Conservation (phyloP, 768 basidiomycete genomes). For the Leccinellum albellum region DNA sequence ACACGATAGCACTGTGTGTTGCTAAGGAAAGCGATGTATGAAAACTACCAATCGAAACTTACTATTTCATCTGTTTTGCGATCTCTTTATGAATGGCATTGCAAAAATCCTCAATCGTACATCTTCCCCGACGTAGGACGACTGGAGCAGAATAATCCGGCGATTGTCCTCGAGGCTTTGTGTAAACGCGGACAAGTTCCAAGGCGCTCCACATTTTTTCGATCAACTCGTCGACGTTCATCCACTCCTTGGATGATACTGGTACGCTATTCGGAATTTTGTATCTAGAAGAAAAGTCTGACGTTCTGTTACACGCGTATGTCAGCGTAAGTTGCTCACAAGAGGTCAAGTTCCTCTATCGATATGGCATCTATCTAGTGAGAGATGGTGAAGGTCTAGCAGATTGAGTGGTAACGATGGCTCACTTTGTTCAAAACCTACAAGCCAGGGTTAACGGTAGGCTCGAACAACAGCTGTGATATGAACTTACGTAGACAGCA, state of each 20-base stretch:
- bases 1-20: constrained; percentile 71
- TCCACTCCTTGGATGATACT: constrained; percentile 89
- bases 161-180: constrained; percentile 85
- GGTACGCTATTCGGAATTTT: constrained; percentile 96
- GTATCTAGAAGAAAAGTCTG: constrained; percentile 44
- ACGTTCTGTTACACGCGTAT: not conserved
- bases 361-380: constrained; percentile 93
- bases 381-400: constrained; percentile 1
- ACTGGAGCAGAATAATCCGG: constrained; percentile 93
- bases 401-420: not conserved
- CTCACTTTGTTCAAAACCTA: constrained; percentile 82
- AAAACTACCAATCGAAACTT: constrained; percentile 24
- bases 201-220: constrained; percentile 92
- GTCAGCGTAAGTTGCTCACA: constrained; percentile 43
- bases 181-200: constrained; percentile 92
- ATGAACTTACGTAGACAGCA: constrained; percentile 70
- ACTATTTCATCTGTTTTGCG: constrained; percentile 97
- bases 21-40: not conserved
- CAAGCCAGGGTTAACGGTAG: not conserved
- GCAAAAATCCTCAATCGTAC: constrained; percentile 85
- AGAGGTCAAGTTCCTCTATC: constrained; percentile 93
- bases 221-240: constrained; percentile 93
- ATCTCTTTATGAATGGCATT: constrained; percentile 95
- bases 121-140: constrained; percentile 65
- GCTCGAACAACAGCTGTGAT: not conserved